These are phyloP conservation scores for Fremontodendron californicum DNA, from an alignment of 345 rosid species.

Conservation along the genomic window DNA sequence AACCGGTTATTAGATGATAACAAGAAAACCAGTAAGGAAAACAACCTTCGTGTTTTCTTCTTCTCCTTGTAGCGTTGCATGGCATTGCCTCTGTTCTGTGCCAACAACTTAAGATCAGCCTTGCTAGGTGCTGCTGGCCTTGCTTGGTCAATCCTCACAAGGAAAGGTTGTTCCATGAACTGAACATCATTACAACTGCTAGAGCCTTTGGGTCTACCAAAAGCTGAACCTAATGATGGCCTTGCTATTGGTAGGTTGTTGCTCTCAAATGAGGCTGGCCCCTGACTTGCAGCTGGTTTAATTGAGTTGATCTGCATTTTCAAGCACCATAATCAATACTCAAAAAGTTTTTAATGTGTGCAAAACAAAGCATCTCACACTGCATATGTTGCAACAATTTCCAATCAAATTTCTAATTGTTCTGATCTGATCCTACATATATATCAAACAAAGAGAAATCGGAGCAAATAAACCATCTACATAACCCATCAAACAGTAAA, in stretches of 20 bases:
- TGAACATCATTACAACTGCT: constrained; percentile 34
- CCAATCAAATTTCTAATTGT: neutral
- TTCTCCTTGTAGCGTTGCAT: constrained; percentile 95
- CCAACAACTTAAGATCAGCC: constrained; percentile 52
- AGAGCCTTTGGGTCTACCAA: constrained; percentile 37
- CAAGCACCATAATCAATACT: constrained; percentile 3
- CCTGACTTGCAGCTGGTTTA: neutral
- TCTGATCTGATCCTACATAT: neutral
- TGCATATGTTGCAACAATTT: neutral
- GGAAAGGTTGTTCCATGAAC: constrained; percentile 20
- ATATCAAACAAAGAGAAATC: neutral
- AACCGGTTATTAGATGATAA: neutral
- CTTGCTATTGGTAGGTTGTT: constrained; percentile 31
- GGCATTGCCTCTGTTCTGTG: constrained; percentile 74
- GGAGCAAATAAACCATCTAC: neutral
- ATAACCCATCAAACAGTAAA: neutral
- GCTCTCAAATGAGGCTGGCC: constrained; percentile 50
- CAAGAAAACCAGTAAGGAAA: neutral
- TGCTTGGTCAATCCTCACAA: constrained; percentile 28
- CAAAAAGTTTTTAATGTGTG: neutral
- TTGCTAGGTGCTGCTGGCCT: constrained; percentile 38
- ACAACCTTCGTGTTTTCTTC: constrained; percentile 71
- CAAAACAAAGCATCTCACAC: neutral
- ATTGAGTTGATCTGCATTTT: constrained; percentile 31
- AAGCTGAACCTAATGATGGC: constrained; percentile 25